Evolutionary conservation across 352 stramenopile species (phyloP).

Genomic region (Aphanomyces stellatus): DNA sequence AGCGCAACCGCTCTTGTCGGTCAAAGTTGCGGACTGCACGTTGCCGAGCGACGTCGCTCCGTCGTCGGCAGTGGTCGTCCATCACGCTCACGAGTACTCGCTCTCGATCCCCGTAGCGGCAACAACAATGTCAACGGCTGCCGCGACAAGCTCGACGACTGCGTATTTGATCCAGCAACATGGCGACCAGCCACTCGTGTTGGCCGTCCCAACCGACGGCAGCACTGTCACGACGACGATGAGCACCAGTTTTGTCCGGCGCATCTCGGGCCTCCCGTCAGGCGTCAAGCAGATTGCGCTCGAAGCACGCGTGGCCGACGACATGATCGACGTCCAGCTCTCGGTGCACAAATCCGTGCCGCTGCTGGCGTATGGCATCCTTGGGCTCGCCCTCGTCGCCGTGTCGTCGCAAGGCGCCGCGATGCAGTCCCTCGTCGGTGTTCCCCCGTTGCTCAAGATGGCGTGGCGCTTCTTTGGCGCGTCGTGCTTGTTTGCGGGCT

Average conservation of each 20-base stretch:
- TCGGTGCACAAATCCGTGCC: conserved; percentile 39
- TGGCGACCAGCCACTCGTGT: conserved; percentile 22
- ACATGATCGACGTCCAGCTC: conserved; percentile 24
- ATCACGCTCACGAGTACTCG: not conserved
- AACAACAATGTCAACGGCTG: not conserved
- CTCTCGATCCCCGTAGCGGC: not conserved
- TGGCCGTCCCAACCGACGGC: conserved; percentile 27
- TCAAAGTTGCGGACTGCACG: not conserved
- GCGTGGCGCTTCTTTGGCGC: conserved; percentile 45
- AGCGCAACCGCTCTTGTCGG: not conserved
- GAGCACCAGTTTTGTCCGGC: not conserved
- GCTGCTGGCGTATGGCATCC: conserved; percentile 32
- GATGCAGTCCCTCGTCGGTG: conserved; percentile 32
- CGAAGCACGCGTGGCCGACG: conserved; percentile 25
- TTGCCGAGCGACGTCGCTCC: not conserved
- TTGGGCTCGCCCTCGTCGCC: conserved; percentile 30
- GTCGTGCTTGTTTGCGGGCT: conserved; percentile 27
- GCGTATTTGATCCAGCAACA: conserved; percentile 9
- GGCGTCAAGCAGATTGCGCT: conserved; percentile 31
- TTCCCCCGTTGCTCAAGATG: conserved; percentile 40
- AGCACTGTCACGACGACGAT: not conserved
- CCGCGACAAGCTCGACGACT: not conserved
- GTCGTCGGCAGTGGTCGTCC: not conserved
- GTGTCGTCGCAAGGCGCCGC: conserved; percentile 40
- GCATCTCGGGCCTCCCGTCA: conserved; percentile 24